Evolutionary conservation across 2,329 filamentous ascomycete species (phyloP).

Genomic region (Calonectria crousiana): DNA sequence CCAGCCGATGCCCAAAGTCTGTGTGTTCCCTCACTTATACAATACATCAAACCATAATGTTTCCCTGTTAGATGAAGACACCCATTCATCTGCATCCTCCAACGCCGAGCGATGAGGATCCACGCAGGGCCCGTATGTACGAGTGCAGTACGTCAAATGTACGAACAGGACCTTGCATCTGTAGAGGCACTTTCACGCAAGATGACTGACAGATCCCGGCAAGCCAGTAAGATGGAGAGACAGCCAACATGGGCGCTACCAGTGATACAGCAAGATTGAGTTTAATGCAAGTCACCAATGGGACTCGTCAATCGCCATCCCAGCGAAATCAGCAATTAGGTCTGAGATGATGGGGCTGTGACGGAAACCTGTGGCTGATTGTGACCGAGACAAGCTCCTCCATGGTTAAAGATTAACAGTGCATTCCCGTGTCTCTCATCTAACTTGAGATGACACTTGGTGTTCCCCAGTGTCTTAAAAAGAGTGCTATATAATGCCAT

Average conservation of each 20-base stretch:
- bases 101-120: conserved; percentile 12
- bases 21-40: not conserved
- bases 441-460: not conserved
- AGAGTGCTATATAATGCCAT: not conserved
- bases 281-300: conserved; percentile 16
- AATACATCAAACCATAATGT: not conserved
- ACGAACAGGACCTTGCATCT: conserved; percentile 19
- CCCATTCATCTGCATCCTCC: conserved; percentile 21
- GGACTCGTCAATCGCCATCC: conserved; percentile 5
- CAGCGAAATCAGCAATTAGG: conserved; percentile 7
- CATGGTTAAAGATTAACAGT: not conserved
- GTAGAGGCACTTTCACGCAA: conserved; percentile 14
- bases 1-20: not conserved
- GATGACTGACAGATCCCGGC: conserved; percentile 1
- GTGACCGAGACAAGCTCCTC: not conserved
- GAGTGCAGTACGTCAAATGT: not conserved
- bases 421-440: conserved; percentile 2
- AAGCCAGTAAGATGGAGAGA: not conserved
- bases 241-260: not conserved
- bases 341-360: not conserved
- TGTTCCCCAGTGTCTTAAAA: not conserved
- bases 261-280: conserved; percentile 19
- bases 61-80: conserved; percentile 13
- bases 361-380: not conserved
- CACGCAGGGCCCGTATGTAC: conserved; percentile 6